Base-by-base conservation (phyloP, 108 stramenopile genomes). In the Pseudonitzschia delicatissima region DNA sequence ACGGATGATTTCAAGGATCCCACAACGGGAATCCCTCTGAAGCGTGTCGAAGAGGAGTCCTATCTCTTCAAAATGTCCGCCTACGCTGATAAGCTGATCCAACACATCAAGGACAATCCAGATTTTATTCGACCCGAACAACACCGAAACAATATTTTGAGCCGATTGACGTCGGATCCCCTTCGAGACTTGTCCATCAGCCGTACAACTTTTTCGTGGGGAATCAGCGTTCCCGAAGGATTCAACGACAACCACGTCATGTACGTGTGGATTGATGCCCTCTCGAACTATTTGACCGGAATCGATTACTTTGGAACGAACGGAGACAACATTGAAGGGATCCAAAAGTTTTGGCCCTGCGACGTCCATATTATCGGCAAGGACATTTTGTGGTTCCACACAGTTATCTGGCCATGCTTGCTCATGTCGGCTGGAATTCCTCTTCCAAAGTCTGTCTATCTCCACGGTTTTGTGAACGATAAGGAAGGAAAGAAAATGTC, bases 211-310 rank as follows among this genome's bases (percentile, higher is more conserved):
- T 99, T 98, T 68, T 72, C 86, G 4, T 98, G 97, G 94, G 99
- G 98, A 20, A 96, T 99, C 66, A 75, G 84, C 23, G 91, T 98
- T 20, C 99, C 99, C 0, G 91, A 91, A 67, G 94, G 93, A 28
- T 98, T 96, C 71, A 73, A 93, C 26, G 65, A 73, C 32, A 80
- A 92, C 37, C 95, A 96, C 75, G 99, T 98, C 76, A 97, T 98
- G 97, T 99, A 99, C 76, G 99, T 99, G 17, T 99, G 99, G 99
- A 85, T 99, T 42, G 99, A 99, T 85, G 99, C 99, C 6, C 72
- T 99, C 34, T 86, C 94, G 21, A 99, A 98, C 80, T 99, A 99
- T 66, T 61, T 98, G 45, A 94, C 96, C 0, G 96, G 96, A 28
- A 82, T 96, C 28, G 85, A 96, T 67, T 91, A 77, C 13, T 76